These are phyloP conservation scores for Chalciporus sp. DNA, from an alignment of 1,284 basidiomycete species.

Conservation along the genomic window DNA sequence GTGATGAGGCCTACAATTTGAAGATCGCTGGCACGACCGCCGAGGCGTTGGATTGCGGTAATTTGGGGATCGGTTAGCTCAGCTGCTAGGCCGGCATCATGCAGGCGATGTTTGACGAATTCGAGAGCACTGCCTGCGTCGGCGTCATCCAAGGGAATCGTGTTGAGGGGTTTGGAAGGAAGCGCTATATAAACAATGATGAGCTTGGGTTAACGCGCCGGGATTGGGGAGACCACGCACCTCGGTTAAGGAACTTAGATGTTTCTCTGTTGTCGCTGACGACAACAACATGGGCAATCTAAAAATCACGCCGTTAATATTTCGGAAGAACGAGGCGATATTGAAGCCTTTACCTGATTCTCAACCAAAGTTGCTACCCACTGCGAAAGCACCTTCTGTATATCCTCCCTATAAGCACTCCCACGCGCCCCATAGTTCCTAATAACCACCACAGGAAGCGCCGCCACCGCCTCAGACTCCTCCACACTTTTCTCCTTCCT, in stretches of 20 bases:
- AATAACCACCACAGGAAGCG: constrained; percentile 85
- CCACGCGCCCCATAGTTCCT: constrained; percentile 75
- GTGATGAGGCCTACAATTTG: constrained; percentile 60
- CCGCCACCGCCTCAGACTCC: constrained; percentile 54
- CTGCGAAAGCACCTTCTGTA: constrained; percentile 77
- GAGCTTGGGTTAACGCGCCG: not conserved
- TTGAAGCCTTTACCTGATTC: constrained; percentile 55
- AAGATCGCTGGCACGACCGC: constrained; percentile 86
- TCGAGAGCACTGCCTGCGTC: constrained; percentile 78
- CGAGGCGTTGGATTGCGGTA: constrained; percentile 68
- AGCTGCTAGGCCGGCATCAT: constrained; percentile 56
- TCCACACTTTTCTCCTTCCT: constrained; percentile 38
- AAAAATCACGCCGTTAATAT: not conserved
- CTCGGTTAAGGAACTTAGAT: constrained; percentile 80
- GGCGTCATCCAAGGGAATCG: constrained; percentile 83
- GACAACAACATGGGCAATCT: constrained; percentile 91
- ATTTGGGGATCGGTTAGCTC: constrained; percentile 56
- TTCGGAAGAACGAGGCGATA: constrained; percentile 1
- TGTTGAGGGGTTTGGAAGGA: constrained; percentile 82
- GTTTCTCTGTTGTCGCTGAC: constrained; percentile 91
- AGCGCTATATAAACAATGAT: constrained; percentile 56
- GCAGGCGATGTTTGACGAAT: constrained; percentile 82
- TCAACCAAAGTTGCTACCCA: constrained; percentile 87
- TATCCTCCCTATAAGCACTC: constrained; percentile 66
- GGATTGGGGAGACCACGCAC: constrained; percentile 37